Conservation (phyloP, 2,329 filamentous ascomycete species). For the Neoscytalidium dimidiatum region DNA sequence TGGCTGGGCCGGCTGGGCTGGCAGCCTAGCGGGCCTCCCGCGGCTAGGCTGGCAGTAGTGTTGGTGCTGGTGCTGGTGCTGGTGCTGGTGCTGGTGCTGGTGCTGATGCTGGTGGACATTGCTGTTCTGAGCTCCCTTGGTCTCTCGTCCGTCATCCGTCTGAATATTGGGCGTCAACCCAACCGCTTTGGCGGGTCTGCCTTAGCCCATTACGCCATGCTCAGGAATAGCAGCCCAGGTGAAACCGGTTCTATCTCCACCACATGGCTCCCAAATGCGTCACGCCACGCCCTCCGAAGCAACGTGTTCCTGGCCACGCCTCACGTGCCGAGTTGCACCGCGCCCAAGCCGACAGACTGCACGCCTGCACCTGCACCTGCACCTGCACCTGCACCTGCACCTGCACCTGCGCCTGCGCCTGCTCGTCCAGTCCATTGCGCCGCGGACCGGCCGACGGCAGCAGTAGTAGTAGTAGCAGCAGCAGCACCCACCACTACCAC, state of each 20-base stretch:
- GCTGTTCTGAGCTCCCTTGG: too few relatives aligned
- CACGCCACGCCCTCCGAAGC: conserved; percentile 8
- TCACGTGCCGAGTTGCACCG: conserved; percentile 9
- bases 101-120: too few relatives aligned
- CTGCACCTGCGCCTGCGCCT: too few relatives aligned
- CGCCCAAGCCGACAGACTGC: background rate
- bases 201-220: background rate
- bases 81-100: too few relatives aligned
- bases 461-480: too few relatives aligned
- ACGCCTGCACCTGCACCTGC: background rate
- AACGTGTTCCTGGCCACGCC: conserved; percentile 16
- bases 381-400: too few relatives aligned
- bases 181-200: background rate
- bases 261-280: background rate
- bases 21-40: conserved; percentile 8
- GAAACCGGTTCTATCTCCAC: background rate
- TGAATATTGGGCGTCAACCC: conserved; percentile 10
- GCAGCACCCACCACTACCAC: too few relatives aligned
- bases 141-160: too few relatives aligned
- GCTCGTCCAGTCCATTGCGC: too few relatives aligned
- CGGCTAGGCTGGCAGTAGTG: too few relatives aligned
- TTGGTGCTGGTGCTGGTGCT: too few relatives aligned
- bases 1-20: background rate
- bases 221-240: background rate
- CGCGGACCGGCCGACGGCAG: too few relatives aligned